A percentile compares a stretch with the other conserved stretches of the same genome.
Conservation (phyloP, 2,329 filamentous ascomycete genomes). For the Polychaeton citri region DNA sequence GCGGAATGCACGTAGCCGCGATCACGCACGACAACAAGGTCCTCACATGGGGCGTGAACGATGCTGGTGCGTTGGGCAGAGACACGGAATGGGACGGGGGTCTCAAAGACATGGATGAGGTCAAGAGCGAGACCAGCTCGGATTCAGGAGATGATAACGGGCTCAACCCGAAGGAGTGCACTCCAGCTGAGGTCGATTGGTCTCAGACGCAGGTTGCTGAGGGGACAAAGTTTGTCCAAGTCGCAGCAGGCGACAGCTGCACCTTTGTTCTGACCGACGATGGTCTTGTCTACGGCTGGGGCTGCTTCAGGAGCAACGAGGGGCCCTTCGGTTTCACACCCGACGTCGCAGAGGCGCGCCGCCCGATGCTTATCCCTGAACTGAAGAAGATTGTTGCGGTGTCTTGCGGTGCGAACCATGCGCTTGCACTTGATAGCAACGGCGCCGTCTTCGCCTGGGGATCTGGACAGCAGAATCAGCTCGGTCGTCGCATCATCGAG, state of each 20-base stretch:
- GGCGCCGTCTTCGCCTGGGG: slow-evolving; percentile 60
- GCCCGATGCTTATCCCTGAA: slow-evolving; percentile 43
- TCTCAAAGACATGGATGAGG: slow-evolving; percentile 41
- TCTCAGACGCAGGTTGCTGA: slow-evolving; percentile 29
- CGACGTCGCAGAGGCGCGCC: slow-evolving; percentile 37
- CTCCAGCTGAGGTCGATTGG: slow-evolving; percentile 35
- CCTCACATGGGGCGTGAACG: slow-evolving; percentile 78
- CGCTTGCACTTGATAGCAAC: slow-evolving; percentile 52
- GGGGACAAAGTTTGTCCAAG: slow-evolving; percentile 50
- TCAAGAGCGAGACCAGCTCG: slow-evolving; percentile 39
- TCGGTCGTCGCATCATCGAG: slow-evolving; percentile 52
- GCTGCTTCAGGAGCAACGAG: slow-evolving; percentile 61
- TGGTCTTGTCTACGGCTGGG: slow-evolving; percentile 70
- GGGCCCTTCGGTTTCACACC: slow-evolving; percentile 52
- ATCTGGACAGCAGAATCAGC: slow-evolving; percentile 56
- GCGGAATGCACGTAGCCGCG: slow-evolving; percentile 70
- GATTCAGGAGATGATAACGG: slow-evolving; percentile 47
- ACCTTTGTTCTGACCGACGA: slow-evolving; percentile 64
- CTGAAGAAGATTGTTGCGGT: slow-evolving; percentile 54
- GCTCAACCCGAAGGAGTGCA: slow-evolving; percentile 60
- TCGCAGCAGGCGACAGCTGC: slow-evolving; percentile 61
- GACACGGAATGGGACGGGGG: slow-evolving; percentile 58
- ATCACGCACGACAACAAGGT: slow-evolving; percentile 71
- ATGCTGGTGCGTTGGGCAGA: slow-evolving; percentile 67
- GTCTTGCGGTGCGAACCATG: slow-evolving; percentile 56